These are phyloP conservation scores for Biscutella auriculata DNA, from an alignment of 441 rosid genomes.

Conservation along the genomic window DNA sequence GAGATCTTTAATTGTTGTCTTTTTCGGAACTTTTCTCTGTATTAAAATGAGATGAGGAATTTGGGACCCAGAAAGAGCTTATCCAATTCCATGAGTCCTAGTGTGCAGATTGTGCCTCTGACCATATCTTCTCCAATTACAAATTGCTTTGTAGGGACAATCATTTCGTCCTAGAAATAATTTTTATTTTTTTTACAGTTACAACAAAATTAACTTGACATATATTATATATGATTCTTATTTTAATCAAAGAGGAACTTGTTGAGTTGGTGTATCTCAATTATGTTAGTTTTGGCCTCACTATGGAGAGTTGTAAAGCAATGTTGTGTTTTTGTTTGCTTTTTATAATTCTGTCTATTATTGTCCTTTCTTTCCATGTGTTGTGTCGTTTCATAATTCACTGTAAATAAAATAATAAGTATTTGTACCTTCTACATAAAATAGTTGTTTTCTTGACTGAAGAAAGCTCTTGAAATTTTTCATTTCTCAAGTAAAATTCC, in stretches of 20 bases:
- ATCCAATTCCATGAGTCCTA: conserved; percentile 19
- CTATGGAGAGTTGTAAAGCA: conserved; percentile 13
- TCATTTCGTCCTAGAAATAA: conserved; percentile 8
- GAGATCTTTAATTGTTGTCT: conserved; percentile 8
- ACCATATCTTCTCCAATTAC: conserved; percentile 19
- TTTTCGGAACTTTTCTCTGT: conserved; percentile 5
- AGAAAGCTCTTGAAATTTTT: neutral
- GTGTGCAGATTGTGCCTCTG: conserved; percentile 12
- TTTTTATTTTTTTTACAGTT: neutral
- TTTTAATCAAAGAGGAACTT: neutral
- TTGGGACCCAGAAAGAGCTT: conserved; percentile 24
- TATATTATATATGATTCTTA: neutral
- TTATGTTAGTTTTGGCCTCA: conserved; percentile 6
- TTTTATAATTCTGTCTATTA: conserved; percentile 3
- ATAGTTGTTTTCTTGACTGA: neutral
- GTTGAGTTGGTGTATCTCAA: conserved; percentile 11
- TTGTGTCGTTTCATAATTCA: conserved; percentile 16
- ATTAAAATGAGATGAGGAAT: neutral
- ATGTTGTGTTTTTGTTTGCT: conserved; percentile 15
- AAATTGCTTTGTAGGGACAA: conserved; percentile 16
- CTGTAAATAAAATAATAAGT: neutral
- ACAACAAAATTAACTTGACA: neutral
- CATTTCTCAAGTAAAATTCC: neutral
- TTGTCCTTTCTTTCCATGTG: conserved; percentile 15
- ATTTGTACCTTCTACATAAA: neutral